These are phyloP conservation scores for Naganishia cerealis DNA, from an alignment of 1,284 basidiomycete species.

Conservation along the genomic window DNA sequence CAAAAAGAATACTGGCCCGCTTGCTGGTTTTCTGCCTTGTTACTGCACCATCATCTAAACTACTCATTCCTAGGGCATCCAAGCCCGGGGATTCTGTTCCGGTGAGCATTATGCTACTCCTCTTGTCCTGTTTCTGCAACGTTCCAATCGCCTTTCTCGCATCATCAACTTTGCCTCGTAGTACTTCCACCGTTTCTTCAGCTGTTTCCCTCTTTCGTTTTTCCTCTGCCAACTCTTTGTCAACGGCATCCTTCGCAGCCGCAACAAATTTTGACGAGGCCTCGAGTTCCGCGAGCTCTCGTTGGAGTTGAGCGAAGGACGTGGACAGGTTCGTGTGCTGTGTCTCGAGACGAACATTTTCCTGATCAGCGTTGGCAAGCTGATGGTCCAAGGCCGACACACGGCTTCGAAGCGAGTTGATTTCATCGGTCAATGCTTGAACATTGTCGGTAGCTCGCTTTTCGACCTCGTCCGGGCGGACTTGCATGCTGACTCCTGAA, in stretches of 20 bases:
- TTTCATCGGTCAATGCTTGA: constrained; percentile 4
- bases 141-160: constrained; percentile 85
- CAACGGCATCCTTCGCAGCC: constrained; percentile 31
- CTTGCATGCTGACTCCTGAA: background rate
- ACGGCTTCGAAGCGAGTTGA: constrained; percentile 8
- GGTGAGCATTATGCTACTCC: constrained; percentile 1
- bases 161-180: constrained; percentile 85
- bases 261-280: constrained; percentile 39
- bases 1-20: constrained; percentile 27
- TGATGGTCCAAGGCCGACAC: constrained; percentile 5
- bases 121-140: constrained; percentile 72
- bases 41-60: background rate
- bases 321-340: constrained; percentile 14
- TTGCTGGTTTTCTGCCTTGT: constrained; percentile 19
- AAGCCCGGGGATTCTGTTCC: constrained; percentile 11
- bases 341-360: constrained; percentile 12
- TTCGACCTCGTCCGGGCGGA: background rate
- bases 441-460: background rate
- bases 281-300: constrained; percentile 23
- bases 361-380: constrained; percentile 8
- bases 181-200: constrained; percentile 73
- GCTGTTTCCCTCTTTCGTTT: constrained; percentile 68
- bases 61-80: constrained; percentile 16
- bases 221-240: constrained; percentile 58
- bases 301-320: constrained; percentile 16